phyloP scores from a whole-genome alignment of 148 eudicot species.

The Salicornia ramosissima region DNA sequence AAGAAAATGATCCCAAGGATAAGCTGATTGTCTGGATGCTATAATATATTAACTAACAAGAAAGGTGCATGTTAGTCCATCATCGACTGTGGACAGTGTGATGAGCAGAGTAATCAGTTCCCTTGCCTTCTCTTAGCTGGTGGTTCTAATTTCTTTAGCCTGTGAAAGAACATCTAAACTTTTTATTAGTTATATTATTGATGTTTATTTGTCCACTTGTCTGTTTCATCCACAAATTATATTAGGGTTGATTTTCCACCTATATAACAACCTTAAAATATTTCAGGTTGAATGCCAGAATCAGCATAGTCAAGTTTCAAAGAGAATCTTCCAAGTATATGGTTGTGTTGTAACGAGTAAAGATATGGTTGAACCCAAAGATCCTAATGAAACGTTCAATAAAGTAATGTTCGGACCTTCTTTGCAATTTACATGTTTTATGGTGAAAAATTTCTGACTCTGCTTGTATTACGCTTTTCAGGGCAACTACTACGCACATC shows the following conservation, averaged over 20 bases:
- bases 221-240: background rate
- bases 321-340: conserved; percentile 81
- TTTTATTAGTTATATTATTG: background rate
- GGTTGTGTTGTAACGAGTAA: conserved; percentile 86
- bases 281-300: conserved; percentile 44
- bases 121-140: background rate
- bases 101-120: conserved; percentile 1
- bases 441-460: background rate
- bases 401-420: conserved; percentile 41
- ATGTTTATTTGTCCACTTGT: background rate
- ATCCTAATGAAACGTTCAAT: conserved; percentile 49
- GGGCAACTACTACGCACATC: conserved; percentile 97
- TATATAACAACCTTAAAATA: background rate
- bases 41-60: no score
- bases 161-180: background rate
- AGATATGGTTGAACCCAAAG: conserved; percentile 80
- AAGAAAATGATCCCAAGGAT: no score
- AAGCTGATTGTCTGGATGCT: no score
- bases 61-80: background rate
- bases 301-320: conserved; percentile 35
- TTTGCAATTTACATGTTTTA: background rate
- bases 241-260: background rate
- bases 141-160: background rate
- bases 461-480: conserved; percentile 23
- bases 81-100: background rate